Evolutionary conservation across 805 yeast species (phyloP).

Genomic region (Torulaspora maleeae): DNA sequence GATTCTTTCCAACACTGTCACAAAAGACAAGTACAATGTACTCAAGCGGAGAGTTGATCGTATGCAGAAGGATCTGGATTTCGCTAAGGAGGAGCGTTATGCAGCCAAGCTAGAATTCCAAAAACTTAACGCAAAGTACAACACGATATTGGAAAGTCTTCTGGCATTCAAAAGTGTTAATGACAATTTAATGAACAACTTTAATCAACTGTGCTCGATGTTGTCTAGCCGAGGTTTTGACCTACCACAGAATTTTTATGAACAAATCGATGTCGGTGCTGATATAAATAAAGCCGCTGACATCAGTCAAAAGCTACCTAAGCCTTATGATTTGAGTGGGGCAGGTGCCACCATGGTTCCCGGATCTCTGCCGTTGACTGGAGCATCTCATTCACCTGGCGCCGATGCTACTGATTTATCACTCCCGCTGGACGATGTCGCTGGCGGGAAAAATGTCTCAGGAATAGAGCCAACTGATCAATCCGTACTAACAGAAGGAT

Average conservation of each 20-base stretch:
- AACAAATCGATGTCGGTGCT: constrained; percentile 6
- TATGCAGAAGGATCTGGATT: constrained; percentile 28
- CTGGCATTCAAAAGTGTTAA: constrained; percentile 52
- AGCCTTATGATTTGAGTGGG: constrained; percentile 11
- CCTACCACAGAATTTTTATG: constrained; percentile 44
- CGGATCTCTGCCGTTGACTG: constrained; percentile 10
- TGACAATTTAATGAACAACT: constrained; percentile 52
- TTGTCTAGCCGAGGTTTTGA: constrained; percentile 58
- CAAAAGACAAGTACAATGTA: constrained; percentile 25
- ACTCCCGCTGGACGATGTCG: constrained; percentile 12
- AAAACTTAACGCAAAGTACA: constrained; percentile 51
- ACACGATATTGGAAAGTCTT: constrained; percentile 58
- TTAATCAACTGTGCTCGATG: constrained; percentile 47
- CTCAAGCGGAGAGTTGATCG: constrained; percentile 37
- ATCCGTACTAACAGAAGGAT: constrained; percentile 38
- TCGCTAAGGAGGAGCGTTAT: constrained; percentile 23
- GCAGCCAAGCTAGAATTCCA: constrained; percentile 37
- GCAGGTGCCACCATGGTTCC: constrained; percentile 12
- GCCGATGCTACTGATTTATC: constrained; percentile 13
- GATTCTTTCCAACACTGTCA: constrained; percentile 24
- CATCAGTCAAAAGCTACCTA: constrained; percentile 6
- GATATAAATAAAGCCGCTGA: constrained; percentile 6
- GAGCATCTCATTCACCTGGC: constrained; percentile 4
- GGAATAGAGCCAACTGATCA: constrained; percentile 9
- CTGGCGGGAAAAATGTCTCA: constrained; percentile 9